Evolutionary conservation across 352 stramenopile species (phyloP).

Genomic region (Aphanomyces astaci): DNA sequence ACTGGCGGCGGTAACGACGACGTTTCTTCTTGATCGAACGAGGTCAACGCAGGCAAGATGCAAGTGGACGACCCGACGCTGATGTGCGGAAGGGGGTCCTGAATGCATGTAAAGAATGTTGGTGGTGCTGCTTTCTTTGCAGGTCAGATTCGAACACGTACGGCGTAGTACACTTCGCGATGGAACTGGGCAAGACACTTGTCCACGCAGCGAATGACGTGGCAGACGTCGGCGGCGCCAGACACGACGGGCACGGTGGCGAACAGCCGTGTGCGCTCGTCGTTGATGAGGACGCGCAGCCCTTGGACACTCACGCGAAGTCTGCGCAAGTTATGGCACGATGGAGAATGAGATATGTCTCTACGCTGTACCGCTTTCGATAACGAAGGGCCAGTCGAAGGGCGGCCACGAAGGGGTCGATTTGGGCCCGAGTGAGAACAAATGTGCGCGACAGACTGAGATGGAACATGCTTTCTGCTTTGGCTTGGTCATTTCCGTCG

Average conservation of each 20-base stretch:
- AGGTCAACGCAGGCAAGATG: slow-evolving; percentile 21
- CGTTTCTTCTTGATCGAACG: slow-evolving; percentile 20
- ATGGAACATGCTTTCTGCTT: slow-evolving; percentile 29
- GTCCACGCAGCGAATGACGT: slow-evolving; percentile 15
- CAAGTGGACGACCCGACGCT: slow-evolving; percentile 55
- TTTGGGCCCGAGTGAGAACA: slow-evolving; percentile 57
- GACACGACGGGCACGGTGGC: slow-evolving; percentile 42
- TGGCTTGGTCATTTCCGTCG: slow-evolving; percentile 22
- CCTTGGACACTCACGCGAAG: slow-evolving; percentile 39
- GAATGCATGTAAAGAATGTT: no score
- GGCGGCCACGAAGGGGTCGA: slow-evolving; percentile 54
- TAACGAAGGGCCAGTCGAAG: slow-evolving; percentile 63
- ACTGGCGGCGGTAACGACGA: slow-evolving; percentile 24
- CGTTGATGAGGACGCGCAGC: slow-evolving; percentile 52
- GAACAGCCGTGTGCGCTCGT: slow-evolving; percentile 69
- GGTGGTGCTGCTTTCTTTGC: neutral
- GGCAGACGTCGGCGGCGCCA: slow-evolving; percentile 28
- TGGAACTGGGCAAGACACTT: neutral
- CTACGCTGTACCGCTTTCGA: slow-evolving; percentile 37
- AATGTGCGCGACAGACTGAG: slow-evolving; percentile 76
- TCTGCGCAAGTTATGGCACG: slow-evolving; percentile 26
- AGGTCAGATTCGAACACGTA: no score
- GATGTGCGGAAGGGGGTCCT: slow-evolving; percentile 74
- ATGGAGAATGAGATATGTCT: neutral
- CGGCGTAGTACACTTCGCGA: neutral